phyloP scores from a whole-genome alignment of 148 eudicot species.

The Silene uniflora region DNA sequence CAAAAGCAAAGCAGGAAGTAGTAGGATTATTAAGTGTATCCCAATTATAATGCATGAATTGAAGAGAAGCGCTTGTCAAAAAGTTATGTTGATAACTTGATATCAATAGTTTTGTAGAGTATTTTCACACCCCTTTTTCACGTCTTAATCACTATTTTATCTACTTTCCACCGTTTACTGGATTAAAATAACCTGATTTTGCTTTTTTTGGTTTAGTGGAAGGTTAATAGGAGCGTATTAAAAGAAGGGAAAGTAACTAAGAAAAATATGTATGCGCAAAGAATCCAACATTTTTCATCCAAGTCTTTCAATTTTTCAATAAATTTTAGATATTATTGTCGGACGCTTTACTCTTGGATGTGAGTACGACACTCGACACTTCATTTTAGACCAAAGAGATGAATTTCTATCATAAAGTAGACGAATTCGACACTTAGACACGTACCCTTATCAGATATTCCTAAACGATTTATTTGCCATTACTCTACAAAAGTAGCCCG shows the following conservation, averaged over 20 bases:
- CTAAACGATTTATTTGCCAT: too few relatives aligned
- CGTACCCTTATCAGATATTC: too few relatives aligned
- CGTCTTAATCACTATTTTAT: neutral
- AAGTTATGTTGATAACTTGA: slow-evolving; percentile 16
- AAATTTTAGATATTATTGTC: too few relatives aligned
- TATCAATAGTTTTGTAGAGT: slow-evolving; percentile 11
- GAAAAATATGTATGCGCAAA: neutral
- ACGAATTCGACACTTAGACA: too few relatives aligned
- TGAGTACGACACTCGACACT: too few relatives aligned
- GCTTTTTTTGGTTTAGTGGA: slow-evolving; percentile 14
- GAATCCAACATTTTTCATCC: neutral
- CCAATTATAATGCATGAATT: neutral
- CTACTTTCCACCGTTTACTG: slow-evolving; percentile 16
- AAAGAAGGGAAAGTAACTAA: slow-evolving; percentile 10
- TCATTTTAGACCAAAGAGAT: too few relatives aligned
- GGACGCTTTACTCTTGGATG: too few relatives aligned
- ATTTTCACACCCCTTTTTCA: slow-evolving; percentile 22
- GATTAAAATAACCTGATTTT: neutral
- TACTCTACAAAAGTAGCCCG: too few relatives aligned
- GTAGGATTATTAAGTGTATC: neutral
- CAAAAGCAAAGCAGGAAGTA: slow-evolving; percentile 15
- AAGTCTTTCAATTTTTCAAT: neutral
- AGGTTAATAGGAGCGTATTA: neutral
- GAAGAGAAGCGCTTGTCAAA: slow-evolving; percentile 5
- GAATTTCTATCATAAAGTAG: too few relatives aligned